Evolutionary conservation across 805 yeast genomes (phyloP), one percentile per base, ranked within the genome.

Genomic region (Wickerhamiella siamensis): DNA sequence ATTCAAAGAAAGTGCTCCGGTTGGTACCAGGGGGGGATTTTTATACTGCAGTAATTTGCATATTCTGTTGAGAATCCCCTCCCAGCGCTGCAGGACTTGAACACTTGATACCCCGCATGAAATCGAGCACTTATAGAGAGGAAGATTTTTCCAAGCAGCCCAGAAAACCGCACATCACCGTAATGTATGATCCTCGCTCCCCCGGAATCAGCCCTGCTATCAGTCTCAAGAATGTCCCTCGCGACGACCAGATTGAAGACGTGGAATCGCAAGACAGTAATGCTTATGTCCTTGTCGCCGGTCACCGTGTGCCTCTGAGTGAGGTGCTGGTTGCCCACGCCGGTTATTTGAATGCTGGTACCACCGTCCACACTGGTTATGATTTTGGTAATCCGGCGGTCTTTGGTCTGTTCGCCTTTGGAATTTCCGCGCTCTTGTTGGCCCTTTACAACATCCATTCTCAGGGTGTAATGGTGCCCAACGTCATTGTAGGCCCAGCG

Each of bases 321-420:
- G 38, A 36, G n/a, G 38, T 36, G 10, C 21, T 36, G 20, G 12
- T 20, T n/a, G 38, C 38, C 6, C 38, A 36, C 17, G 38, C 38
- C 5, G 38, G 38, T 16, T 36, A 36, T 15, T n/a, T 36, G 14
- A 16, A 18, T 18, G 8, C 32, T 5, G 31, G 38, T 24, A 4
- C 27, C 3, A 18, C 19, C 31, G n/a, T 21, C 4, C 20, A 5
- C n/a, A 21, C 21, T 20, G 20, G 18, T 9, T 72, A n/a, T 68
- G 69, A 68, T 46, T 65, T 77, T 47, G 83, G 74, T 27, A 75
- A 74, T 51, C 77, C 82, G 18, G 78, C 78, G 18, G 80, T 82
- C 5, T 59, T 76, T 41, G 83, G 83, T 5, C 55, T 77, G 38
- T 60, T 67, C 33, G 78, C 74, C 1, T 77, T 77, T 51, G 77